Percentiles rank a stretch among this genome's conserved stretches.
Conservation (phyloP, 2,329 filamentous ascomycete genomes). For the Aspergillus amoenus region DNA sequence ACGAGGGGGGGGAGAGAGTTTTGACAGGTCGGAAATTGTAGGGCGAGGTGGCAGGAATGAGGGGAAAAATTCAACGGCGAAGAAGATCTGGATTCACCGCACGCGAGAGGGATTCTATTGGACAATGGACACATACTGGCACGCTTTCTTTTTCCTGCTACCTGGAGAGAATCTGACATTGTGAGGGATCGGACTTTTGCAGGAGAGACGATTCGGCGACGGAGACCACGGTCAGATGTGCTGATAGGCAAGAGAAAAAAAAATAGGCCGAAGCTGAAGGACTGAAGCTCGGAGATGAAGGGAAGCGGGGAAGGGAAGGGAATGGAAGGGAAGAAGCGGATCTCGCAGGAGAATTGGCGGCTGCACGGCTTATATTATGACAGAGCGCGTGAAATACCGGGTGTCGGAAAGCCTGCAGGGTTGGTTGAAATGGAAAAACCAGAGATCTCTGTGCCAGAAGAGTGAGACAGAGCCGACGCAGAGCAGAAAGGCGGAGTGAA, state of each 20-base stretch:
- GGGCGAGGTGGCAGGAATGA: conserved; percentile 5
- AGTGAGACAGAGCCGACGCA: background rate
- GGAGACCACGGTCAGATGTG: background rate
- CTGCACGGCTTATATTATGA: background rate
- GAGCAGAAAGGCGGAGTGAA: conserved; percentile 1
- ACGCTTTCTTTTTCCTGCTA: conserved; percentile 39
- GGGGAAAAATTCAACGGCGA: conserved; percentile 7
- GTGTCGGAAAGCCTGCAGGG: background rate
- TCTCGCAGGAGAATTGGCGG: background rate
- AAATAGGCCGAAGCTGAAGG: background rate
- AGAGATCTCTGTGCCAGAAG: background rate
- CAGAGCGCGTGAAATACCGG: background rate
- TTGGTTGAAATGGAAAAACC: background rate
- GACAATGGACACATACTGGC: conserved; percentile 33
- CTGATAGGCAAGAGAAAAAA: background rate
- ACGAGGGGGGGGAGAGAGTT: background rate
- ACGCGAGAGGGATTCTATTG: conserved; percentile 6
- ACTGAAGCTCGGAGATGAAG: background rate
- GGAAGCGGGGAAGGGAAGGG: background rate
- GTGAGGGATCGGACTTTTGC: conserved; percentile 9
- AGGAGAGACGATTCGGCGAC: background rate
- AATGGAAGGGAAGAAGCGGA: background rate
- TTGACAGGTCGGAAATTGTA: background rate
- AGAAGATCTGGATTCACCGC: background rate
- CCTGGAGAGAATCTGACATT: conserved; percentile 35